Percentiles rank a stretch among this genome's conserved stretches.
phyloP scores from a whole-genome alignment of 306 rosid species.

The Fragaria iinumae region DNA sequence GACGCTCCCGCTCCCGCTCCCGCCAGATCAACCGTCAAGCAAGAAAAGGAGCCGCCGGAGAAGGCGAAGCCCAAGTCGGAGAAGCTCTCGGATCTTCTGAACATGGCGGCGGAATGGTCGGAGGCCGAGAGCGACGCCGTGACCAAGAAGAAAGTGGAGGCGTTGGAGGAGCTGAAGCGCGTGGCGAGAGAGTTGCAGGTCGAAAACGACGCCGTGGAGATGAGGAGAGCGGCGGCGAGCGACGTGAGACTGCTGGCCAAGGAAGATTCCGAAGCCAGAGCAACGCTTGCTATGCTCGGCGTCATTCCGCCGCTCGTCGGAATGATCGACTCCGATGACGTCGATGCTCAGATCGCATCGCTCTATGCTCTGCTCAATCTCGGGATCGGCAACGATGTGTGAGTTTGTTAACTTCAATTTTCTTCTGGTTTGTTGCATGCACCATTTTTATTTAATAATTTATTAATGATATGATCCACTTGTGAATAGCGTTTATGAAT shows the following conservation, averaged over 20 bases:
- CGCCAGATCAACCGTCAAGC: conserved; percentile 27
- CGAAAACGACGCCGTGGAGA: conserved; percentile 37
- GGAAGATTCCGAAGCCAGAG: conserved; percentile 70
- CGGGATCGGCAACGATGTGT: conserved; percentile 90
- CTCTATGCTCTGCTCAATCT: conserved; percentile 96
- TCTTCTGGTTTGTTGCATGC: conserved; percentile 10
- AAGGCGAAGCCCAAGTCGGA: conserved; percentile 38
- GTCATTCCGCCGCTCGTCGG: conserved; percentile 85
- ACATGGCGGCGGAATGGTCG: conserved; percentile 38
- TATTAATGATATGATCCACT: too few species aligned
- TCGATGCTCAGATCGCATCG: conserved; percentile 67
- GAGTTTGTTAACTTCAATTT: conserved; percentile 33
- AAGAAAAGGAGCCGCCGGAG: conserved; percentile 19
- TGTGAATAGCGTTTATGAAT: too few species aligned
- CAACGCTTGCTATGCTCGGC: conserved; percentile 80
- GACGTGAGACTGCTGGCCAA: conserved; percentile 63
- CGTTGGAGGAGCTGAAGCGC: conserved; percentile 55
- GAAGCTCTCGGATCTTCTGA: conserved; percentile 82
- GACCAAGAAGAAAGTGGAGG: conserved; percentile 64
- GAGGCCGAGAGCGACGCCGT: conserved; percentile 48
- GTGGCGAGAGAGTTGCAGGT: conserved; percentile 59
- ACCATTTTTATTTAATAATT: neutral
- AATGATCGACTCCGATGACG: conserved; percentile 74
- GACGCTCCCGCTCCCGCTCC: neutral
- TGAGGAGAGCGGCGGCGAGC: conserved; percentile 57